Evolutionary conservation across 2,329 filamentous ascomycete species (phyloP), one percentile per base, ranked within the genome.

Genomic region (Fusarium napiforme): DNA sequence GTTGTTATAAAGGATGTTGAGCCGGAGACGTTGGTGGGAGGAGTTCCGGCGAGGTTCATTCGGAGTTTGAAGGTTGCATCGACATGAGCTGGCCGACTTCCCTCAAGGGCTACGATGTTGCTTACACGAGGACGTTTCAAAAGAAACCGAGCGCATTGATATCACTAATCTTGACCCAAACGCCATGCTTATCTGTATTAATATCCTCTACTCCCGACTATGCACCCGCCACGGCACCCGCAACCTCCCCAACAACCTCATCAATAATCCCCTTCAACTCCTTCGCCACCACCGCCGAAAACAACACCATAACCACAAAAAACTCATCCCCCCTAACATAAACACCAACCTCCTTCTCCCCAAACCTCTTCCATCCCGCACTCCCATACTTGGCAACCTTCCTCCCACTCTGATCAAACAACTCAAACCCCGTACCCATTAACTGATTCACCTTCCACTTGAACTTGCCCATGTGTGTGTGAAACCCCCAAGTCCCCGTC

Each of bases 381-480:
- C 66, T 73, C 9, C 76, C 71, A n/a, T 75, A 66, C 58, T 74
- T 77, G 10, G 76, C 74, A 18, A 77, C 12, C 39, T 62, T 77
- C 4, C 23, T 69, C 6, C 72, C 76, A 4, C 59, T 32, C 7
- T 43, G 28, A 59, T 78, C 77, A 37, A 70, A 37, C 21, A 79
- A 45, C 55, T 74, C 67, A 1, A 73, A 73, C 1, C 61, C 60
- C 9, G 40, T 64, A 4, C 74, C 69, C 0, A 67, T 76, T 21
- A 72, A 28, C 40, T 64, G 47, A 69, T 68, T 77, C 18, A 60
- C 56, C 43, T 79, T 79, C 78, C 78, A 79, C 45, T 79, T 78
- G 28, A 80, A 75, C 12, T 60, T 74, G 0, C 78, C 78, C 67
- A 74, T 66, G 9, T 64, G 67, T 0, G 75, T 69, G 0, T 74